Percentiles rank a stretch among this genome's conserved stretches.
These are phyloP conservation scores for Trichoderma sp. DNA, from an alignment of 2,329 filamentous ascomycete species.

Conservation along the genomic window DNA sequence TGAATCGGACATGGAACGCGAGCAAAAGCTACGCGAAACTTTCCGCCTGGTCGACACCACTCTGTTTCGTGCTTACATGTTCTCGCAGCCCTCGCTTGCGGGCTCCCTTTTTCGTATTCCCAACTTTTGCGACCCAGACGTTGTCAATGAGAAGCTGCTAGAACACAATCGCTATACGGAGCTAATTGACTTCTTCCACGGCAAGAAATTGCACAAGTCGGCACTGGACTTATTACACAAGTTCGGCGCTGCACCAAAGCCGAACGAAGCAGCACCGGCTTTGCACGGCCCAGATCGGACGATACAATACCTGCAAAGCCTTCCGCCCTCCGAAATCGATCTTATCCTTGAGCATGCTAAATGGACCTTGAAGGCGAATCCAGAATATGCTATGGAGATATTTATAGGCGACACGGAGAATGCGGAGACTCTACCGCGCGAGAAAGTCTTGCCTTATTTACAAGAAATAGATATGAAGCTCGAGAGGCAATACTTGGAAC, in stretches of 20 bases:
- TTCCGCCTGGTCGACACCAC: conserved; percentile 91
- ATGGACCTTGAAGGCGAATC: conserved; percentile 77
- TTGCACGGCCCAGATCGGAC: conserved; percentile 83
- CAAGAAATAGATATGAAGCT: conserved; percentile 67
- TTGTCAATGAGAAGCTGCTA: conserved; percentile 89
- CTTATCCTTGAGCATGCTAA: conserved; percentile 87
- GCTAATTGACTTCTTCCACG: conserved; percentile 95
- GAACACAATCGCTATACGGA: conserved; percentile 89
- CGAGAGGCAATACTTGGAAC: conserved; percentile 82
- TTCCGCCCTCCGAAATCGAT: conserved; percentile 85
- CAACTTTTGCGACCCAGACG: conserved; percentile 95
- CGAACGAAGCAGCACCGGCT: conserved; percentile 51
- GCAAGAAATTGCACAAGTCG: conserved; percentile 88
- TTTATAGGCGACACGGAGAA: conserved; percentile 94
- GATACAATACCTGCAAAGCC: conserved; percentile 83
- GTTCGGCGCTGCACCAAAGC: conserved; percentile 67
- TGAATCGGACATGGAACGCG: conserved; percentile 62
- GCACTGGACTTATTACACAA: conserved; percentile 79
- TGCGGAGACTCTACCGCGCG: conserved; percentile 81
- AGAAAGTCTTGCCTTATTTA: conserved; percentile 74
- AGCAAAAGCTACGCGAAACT: conserved; percentile 70
- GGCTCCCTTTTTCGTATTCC: conserved; percentile 90
- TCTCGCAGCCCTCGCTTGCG: conserved; percentile 79
- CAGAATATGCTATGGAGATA: conserved; percentile 82
- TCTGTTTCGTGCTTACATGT: conserved; percentile 94